Conservation (phyloP, 2,329 filamentous ascomycete genomes). For the Fusarium algeriense region DNA sequence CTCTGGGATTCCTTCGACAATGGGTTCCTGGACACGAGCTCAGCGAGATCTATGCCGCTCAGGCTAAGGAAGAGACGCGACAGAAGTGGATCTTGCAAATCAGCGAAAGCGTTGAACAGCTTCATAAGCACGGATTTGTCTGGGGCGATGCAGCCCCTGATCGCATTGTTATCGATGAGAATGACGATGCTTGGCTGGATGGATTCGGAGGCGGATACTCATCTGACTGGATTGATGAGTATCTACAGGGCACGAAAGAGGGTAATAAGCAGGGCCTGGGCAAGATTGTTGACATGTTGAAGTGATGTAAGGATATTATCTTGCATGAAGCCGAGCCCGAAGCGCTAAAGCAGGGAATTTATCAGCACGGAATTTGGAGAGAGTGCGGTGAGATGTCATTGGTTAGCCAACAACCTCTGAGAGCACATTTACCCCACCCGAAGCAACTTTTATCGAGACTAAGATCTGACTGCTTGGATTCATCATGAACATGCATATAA, state of each 20-base stretch:
- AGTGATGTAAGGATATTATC: not conserved
- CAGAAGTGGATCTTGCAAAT: not conserved
- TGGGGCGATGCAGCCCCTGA: not conserved
- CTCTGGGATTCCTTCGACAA: too few species aligned
- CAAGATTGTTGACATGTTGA: not conserved
- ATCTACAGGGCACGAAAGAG: not conserved
- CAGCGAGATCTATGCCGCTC: not conserved
- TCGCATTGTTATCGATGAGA: not conserved
- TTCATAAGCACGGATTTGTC: not conserved
- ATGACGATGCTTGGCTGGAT: not conserved
- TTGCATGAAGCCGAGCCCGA: not conserved
- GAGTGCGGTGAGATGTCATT: not conserved
- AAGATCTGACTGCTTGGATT: not conserved
- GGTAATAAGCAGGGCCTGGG: not conserved
- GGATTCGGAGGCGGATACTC: not conserved
- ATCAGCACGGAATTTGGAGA: not conserved
- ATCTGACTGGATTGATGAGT: not conserved
- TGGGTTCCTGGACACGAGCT: too few species aligned
- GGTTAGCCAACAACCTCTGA: rapidly evolving
- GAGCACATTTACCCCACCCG: not conserved
- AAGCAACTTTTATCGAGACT: constrained; percentile 11
- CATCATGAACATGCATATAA: too few species aligned
- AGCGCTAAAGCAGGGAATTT: not conserved
- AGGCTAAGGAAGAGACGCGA: not conserved
- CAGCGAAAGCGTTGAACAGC: not conserved